Evolutionary conservation across 2,329 filamentous ascomycete genomes (phyloP).

Genomic region (Penicillium thymicola): DNA sequence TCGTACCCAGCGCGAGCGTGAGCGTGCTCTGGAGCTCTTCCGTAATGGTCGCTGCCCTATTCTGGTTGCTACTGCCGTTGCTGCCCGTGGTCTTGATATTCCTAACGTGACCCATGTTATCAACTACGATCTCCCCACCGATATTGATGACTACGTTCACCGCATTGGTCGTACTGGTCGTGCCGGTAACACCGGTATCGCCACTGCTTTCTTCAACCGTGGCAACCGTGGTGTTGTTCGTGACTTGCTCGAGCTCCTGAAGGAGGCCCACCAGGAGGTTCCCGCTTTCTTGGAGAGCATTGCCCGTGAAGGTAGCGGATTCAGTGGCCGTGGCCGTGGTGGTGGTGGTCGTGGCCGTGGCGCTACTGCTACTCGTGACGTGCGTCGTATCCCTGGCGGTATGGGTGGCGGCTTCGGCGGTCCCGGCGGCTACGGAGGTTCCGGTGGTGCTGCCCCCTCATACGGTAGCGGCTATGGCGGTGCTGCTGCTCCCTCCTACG

Average conservation of each 20-base stretch:
- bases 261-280: slow-evolving; percentile 97
- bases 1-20: slow-evolving; percentile 97
- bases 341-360: slow-evolving; percentile 65
- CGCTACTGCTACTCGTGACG: slow-evolving; percentile 71
- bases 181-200: slow-evolving; percentile 97
- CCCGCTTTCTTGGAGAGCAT: slow-evolving; percentile 94
- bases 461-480: slow-evolving; percentile 34
- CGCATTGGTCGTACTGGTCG: slow-evolving; percentile 99
- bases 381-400: slow-evolving; percentile 66
- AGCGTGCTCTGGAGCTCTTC: slow-evolving; percentile 97
- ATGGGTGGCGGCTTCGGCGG: slow-evolving; percentile 39
- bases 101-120: slow-evolving; percentile 95
- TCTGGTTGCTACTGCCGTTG: slow-evolving; percentile 93
- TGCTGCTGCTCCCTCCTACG: slow-evolving; percentile 24
- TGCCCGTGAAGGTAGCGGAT: slow-evolving; percentile 84
- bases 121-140: slow-evolving; percentile 99
- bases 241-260: slow-evolving; percentile 93
- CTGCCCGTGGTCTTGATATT: slow-evolving; percentile 87
- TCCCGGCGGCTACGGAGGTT: slow-evolving; percentile 24
- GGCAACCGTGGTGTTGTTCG: slow-evolving; percentile 97
- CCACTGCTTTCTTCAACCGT: slow-evolving; percentile 99
- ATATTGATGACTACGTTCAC: slow-evolving; percentile 98
- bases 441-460: slow-evolving; percentile 25
- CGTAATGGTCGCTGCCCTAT: slow-evolving; percentile 93
- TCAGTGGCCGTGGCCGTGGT: slow-evolving; percentile 69